phyloP scores from a whole-genome alignment of 768 basidiomycete species.

The Russula sp. region DNA sequence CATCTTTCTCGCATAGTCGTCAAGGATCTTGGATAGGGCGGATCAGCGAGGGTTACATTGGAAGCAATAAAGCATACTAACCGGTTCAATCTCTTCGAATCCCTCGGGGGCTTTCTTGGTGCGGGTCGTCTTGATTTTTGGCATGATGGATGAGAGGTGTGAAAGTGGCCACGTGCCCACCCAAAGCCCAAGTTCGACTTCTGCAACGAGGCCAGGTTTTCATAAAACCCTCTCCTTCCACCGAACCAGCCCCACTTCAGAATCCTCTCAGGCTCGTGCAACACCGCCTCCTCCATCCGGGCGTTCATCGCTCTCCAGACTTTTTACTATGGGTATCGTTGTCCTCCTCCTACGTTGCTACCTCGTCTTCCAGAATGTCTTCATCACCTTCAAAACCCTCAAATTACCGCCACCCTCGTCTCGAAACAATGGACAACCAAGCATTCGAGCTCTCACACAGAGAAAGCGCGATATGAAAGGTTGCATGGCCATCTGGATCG shows the following conservation, averaged over 20 bases:
- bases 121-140: slow-evolving; percentile 87
- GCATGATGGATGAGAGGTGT: slow-evolving; percentile 52
- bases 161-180: slow-evolving; percentile 12
- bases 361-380: slow-evolving; percentile 76
- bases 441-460: slow-evolving; percentile 62
- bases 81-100: slow-evolving; percentile 87
- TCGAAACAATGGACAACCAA: slow-evolving; percentile 58
- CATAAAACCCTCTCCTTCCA: slow-evolving; percentile 20
- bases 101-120: slow-evolving; percentile 96
- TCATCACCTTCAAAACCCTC: slow-evolving; percentile 81
- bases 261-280: slow-evolving; percentile 15
- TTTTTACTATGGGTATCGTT: slow-evolving; percentile 59
- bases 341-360: slow-evolving; percentile 61
- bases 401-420: slow-evolving; percentile 58
- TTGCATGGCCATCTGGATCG: slow-evolving; percentile 77
- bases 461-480: slow-evolving; percentile 86
- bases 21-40: slow-evolving; percentile 65
- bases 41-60: neutral
- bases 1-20: slow-evolving; percentile 99
- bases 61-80: slow-evolving; percentile 37
- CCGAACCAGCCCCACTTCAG: slow-evolving; percentile 19
- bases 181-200: slow-evolving; percentile 13
- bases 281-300: slow-evolving; percentile 21
- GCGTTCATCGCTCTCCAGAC: slow-evolving; percentile 19
- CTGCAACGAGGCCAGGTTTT: slow-evolving; percentile 23